phyloP scores from a whole-genome alignment of 2,329 filamentous ascomycete genomes.

The Didymella segeticola region DNA sequence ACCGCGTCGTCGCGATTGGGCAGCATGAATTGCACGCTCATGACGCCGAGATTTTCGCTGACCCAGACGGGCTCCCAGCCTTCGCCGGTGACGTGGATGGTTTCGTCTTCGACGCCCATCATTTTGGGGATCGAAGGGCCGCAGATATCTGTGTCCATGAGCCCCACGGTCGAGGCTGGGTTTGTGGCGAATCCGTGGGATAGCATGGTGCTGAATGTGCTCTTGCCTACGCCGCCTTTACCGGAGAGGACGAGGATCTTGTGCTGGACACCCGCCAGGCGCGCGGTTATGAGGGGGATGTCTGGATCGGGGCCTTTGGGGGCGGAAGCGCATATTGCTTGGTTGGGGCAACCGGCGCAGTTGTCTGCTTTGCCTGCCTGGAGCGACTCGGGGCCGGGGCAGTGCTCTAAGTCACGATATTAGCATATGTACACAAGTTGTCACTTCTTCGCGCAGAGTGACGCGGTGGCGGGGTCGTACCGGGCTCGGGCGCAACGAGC shows the following conservation, averaged over 20 bases:
- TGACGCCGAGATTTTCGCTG: conserved; percentile 88
- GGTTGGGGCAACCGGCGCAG: conserved; percentile 94
- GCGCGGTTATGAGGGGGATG: conserved; percentile 83
- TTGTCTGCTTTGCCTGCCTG: conserved; percentile 73
- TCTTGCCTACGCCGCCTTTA: conserved; percentile 97
- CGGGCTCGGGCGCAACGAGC: conserved; percentile 90
- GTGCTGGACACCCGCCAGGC: conserved; percentile 81
- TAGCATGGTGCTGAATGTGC: conserved; percentile 87
- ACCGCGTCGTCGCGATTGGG: conserved; percentile 92
- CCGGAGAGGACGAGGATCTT: conserved; percentile 93
- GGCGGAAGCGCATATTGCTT: conserved; percentile 90
- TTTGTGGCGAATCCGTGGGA: conserved; percentile 88
- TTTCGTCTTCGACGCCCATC: conserved; percentile 96
- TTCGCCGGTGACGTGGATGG: conserved; percentile 84
- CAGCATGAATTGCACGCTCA: conserved; percentile 99
- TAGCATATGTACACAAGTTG: conserved; percentile 42
- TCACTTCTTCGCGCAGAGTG: conserved; percentile 63
- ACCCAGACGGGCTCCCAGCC: conserved; percentile 98
- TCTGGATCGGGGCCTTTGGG: conserved; percentile 97
- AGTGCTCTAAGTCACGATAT: conserved; percentile 69
- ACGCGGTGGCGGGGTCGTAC: conserved; percentile 47
- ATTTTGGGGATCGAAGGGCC: conserved; percentile 97
- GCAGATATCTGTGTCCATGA: conserved; percentile 99
- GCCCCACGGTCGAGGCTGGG: conserved; percentile 78
- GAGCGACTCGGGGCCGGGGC: conserved; percentile 85